Conservation (phyloP, 805 yeast genomes). For the Candida dendrica region DNA sequence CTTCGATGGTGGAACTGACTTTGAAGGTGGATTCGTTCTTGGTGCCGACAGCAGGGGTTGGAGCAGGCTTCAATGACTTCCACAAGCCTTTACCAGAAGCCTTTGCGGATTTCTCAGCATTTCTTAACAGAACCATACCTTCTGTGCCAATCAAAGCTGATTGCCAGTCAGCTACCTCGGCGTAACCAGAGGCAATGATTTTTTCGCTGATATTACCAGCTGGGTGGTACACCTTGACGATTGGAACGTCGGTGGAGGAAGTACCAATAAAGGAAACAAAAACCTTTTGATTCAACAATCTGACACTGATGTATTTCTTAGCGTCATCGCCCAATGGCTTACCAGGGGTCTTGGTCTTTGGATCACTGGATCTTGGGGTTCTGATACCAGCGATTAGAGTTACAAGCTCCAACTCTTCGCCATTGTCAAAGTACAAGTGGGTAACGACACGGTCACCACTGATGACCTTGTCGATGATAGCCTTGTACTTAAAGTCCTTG, state of each 20-base stretch:
- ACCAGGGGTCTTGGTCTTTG: slow-evolving; percentile 26
- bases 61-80: slow-evolving; percentile 26
- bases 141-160: slow-evolving; percentile 58
- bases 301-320: slow-evolving; percentile 51
- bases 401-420: slow-evolving; percentile 50
- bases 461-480: slow-evolving; percentile 70
- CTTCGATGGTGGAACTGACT: slow-evolving; percentile 45
- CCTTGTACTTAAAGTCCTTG: slow-evolving; percentile 21
- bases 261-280: slow-evolving; percentile 53
- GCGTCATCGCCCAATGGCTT: slow-evolving; percentile 66
- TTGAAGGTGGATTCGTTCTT: slow-evolving; percentile 22
- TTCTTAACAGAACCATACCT: slow-evolving; percentile 54
- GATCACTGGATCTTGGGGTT: slow-evolving; percentile 58
- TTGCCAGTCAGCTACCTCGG: slow-evolving; percentile 77
- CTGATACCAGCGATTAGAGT: slow-evolving; percentile 68
- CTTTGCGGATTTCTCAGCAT: slow-evolving; percentile 58
- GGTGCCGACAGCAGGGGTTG: slow-evolving; percentile 14
- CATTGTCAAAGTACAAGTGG: slow-evolving; percentile 41
- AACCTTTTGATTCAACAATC: slow-evolving; percentile 56
- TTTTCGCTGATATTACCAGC: slow-evolving; percentile 71
- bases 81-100: slow-evolving; percentile 49
- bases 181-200: slow-evolving; percentile 63
- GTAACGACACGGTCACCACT: slow-evolving; percentile 73
- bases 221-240: slow-evolving; percentile 58
- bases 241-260: slow-evolving; percentile 52